These are phyloP conservation scores for Polytrichum formosum DNA, from an alignment of 225 moss, liverwort and hornwort genomes.

Conservation along the genomic window DNA sequence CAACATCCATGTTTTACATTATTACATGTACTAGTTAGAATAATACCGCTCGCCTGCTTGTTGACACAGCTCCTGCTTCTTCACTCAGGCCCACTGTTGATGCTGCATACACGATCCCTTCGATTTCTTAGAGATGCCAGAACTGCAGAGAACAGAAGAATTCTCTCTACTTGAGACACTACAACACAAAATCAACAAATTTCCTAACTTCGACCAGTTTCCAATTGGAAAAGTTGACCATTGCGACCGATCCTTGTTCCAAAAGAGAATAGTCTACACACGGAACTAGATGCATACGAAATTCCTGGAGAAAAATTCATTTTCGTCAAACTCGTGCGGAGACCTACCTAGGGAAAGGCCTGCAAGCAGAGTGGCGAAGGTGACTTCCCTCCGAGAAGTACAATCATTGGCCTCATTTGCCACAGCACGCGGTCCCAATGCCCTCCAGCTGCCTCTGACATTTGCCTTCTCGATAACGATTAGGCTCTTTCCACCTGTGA, in stretches of 20 bases:
- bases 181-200: constrained; percentile 2
- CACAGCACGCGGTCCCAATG: constrained; percentile 20
- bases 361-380: constrained; percentile 34
- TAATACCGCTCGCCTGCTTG: constrained; percentile 55
- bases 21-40: too few species aligned
- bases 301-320: not conserved
- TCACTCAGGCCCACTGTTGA: constrained; percentile 30
- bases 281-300: not conserved
- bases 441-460: constrained; percentile 21
- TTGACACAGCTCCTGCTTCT: constrained; percentile 45
- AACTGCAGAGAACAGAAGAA: constrained; percentile 24
- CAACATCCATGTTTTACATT: too few species aligned
- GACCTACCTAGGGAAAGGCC: constrained; percentile 37
- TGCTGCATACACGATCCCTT: constrained; percentile 48
- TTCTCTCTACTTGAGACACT: constrained; percentile 31
- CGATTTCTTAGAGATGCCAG: constrained; percentile 37
- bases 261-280: too few species aligned
- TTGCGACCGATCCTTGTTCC: too few species aligned
- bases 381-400: constrained; percentile 41
- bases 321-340: not conserved
- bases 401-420: constrained; percentile 13
- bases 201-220: constrained; percentile 3
- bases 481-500: too few species aligned
- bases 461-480: not conserved
- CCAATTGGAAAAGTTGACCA: not conserved